phyloP scores from a whole-genome alignment of 306 rosid genomes.

The Pyrus bretschneideri region DNA sequence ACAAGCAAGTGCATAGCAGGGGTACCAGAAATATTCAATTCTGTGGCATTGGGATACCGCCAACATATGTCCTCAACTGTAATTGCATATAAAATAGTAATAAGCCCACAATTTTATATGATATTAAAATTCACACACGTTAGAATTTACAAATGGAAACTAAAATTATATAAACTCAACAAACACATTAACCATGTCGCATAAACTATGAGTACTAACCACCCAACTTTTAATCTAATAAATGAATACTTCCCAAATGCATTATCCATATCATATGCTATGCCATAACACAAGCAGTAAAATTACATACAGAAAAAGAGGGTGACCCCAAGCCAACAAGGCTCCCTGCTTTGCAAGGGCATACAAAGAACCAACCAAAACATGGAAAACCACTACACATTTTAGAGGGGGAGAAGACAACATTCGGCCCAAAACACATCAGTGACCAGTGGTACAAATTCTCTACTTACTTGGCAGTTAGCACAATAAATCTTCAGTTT shows the following conservation, averaged over 20 bases:
- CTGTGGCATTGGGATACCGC: slow-evolving; percentile 94
- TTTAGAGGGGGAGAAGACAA: neutral
- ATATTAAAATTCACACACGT: neutral
- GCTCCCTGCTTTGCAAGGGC: too few species aligned
- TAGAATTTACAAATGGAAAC: neutral
- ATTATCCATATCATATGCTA: neutral
- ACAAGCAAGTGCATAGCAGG: slow-evolving; percentile 56
- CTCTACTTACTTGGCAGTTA: neutral
- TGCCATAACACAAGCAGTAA: neutral
- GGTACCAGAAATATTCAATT: slow-evolving; percentile 67
- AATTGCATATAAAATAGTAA: slow-evolving; percentile 18
- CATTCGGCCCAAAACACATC: neutral
- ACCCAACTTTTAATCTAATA: neutral
- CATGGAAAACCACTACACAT: too few species aligned
- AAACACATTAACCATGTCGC: neutral
- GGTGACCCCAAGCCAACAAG: too few species aligned
- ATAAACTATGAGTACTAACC: neutral
- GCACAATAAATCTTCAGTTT: neutral
- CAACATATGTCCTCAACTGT: slow-evolving; percentile 94
- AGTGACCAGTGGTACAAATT: neutral
- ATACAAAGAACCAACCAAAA: neutral
- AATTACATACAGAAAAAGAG: neutral
- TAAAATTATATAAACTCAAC: neutral
- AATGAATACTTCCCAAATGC: neutral
- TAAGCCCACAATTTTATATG: slow-evolving; percentile 7